Base-by-base conservation (phyloP, 78 protist species). In the Protostelium mycophagum region DNA sequence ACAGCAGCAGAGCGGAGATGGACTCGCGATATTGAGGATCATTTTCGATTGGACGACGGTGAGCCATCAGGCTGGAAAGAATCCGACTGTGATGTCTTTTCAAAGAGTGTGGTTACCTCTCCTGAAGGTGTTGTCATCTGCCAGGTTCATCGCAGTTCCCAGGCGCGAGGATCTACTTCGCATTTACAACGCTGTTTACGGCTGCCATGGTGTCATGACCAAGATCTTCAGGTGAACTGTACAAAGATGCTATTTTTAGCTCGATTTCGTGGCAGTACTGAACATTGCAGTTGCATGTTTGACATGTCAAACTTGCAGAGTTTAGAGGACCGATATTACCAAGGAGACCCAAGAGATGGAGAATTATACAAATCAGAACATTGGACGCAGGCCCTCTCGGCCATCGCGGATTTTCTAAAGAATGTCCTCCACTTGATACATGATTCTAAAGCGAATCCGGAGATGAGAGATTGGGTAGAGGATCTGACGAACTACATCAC, bases 261-360 rank as follows among this genome's bases (percentile, higher is more conserved):
- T n/a, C n/a, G n/a, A n/a, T n/a, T n/a, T n/a, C n/a, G n/a, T n/a
- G n/a, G n/a, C n/a, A n/a, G n/a, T n/a, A n/a, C n/a, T n/a, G n/a
- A n/a, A n/a, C n/a, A n/a, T n/a, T n/a, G n/a, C 73, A 25, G 73
- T 25, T 51, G 73, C 73, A 25, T 16, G 73, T 16, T 25, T 51
- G 5, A 51, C 16, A 5, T 51, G 5, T 25, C 73, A 25, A 51
- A 25, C 73, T 51, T 51, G 73, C 73, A 16, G 31, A 51, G 73
- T 51, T 51, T 51, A 51, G 73, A 51, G 31, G 16, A 51, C 73
- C 73, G 5, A 25, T 51, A 16, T 51, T 16, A 51, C n/a, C n/a
- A n/a, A n/a, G n/a, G 73, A 51, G 73, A 51, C 73, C 73, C 73
- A 51, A 51, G 73, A 51, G 73, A 51, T 51, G 73, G 73, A 51